Base-by-base conservation (phyloP, 768 basidiomycete genomes). In the Lyophyllum decastes region DNA sequence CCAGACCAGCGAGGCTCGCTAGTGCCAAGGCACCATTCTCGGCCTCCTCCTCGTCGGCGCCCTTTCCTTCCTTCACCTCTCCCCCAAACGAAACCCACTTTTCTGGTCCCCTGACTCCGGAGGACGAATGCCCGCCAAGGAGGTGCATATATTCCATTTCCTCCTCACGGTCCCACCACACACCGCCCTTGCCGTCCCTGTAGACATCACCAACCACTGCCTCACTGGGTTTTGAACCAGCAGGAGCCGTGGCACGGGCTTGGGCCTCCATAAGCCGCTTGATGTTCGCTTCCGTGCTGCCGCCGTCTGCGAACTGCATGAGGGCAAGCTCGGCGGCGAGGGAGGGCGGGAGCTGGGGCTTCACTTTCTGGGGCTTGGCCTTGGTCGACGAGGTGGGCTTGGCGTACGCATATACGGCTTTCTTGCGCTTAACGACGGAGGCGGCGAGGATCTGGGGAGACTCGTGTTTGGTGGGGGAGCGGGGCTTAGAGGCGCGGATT, bases 151-250 rank as follows among this genome's bases (percentile, higher is more conserved):
- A 89, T 65, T 91, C 89, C 78, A 81, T 77, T 64, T 86, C 82
- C 68, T 91, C 89, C 11, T 88, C 87, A 53, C 80, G 82, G 62
- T 91, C 89, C 76, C 82, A 79, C 87, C 89, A 91, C 14, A 90
- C 52, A 0, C 83, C 81, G 22, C 87, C 88, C 24, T 79, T 75
- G 0, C 72, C 84, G 54, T 90, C 88, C 17, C 84, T 77, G 69
- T 82, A 82, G 2, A 87, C 80, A 49, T 81, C 85, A 1, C 75
- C 77, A 12, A 83, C 82, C 10, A 74, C 71, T 19, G 49, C 38
- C 6, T 61, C 65, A 8, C 68, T 62, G 2, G 40, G 10, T 26
- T 53, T 50, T 7, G 58, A 50, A 3, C 68, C 67, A 0, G 73
- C 75, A 1, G 57, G 57, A 0, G 54, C 54, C 8, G 72, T 71